A percentile compares a stretch with the other conserved stretches of the same genome.
These are phyloP conservation scores for Stentor roeselii DNA, from an alignment of 73 alveolate species.

Conservation along the genomic window DNA sequence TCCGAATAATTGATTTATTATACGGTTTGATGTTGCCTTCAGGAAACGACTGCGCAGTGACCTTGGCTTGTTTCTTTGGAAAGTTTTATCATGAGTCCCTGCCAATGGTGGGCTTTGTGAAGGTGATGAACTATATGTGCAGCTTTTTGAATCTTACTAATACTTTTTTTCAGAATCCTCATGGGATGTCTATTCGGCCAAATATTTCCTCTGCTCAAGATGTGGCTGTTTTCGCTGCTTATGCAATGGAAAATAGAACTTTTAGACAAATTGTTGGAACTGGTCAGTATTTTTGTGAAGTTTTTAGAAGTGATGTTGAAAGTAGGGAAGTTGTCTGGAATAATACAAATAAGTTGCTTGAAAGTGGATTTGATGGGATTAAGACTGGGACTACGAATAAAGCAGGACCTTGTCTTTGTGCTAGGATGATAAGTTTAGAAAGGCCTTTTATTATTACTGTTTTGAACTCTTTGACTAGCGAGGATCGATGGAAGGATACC, in stretches of 20 bases:
- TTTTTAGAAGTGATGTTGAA: neutral
- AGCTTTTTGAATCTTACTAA: slow-evolving; percentile 30
- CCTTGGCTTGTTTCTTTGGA: slow-evolving; percentile 24
- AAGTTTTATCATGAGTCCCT: neutral
- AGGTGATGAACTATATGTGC: slow-evolving; percentile 48
- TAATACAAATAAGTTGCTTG: slow-evolving; percentile 68
- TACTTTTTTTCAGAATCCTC: slow-evolving; percentile 55
- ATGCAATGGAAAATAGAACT: slow-evolving; percentile 40
- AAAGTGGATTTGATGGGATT: slow-evolving; percentile 58
- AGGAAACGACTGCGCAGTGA: slow-evolving; percentile 76
- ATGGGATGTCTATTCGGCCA: slow-evolving; percentile 53
- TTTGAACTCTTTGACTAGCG: slow-evolving; percentile 36
- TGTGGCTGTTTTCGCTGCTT: slow-evolving; percentile 39
- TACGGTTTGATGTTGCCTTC: slow-evolving; percentile 74
- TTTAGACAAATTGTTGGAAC: slow-evolving; percentile 55
- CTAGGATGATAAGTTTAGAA: slow-evolving; percentile 26
- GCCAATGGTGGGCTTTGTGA: slow-evolving; percentile 29
- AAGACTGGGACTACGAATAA: slow-evolving; percentile 81
- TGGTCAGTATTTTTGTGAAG: slow-evolving; percentile 23
- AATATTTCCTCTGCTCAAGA: slow-evolving; percentile 65
- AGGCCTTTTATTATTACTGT: slow-evolving; percentile 30
- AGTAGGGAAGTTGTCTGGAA: slow-evolving; percentile 42
- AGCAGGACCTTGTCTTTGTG: slow-evolving; percentile 81
- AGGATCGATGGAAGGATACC: slow-evolving; percentile 48
- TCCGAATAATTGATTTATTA: slow-evolving; percentile 48